These are phyloP conservation scores for Zarea fungicola DNA, from an alignment of 2,329 filamentous ascomycete genomes.

Conservation along the genomic window DNA sequence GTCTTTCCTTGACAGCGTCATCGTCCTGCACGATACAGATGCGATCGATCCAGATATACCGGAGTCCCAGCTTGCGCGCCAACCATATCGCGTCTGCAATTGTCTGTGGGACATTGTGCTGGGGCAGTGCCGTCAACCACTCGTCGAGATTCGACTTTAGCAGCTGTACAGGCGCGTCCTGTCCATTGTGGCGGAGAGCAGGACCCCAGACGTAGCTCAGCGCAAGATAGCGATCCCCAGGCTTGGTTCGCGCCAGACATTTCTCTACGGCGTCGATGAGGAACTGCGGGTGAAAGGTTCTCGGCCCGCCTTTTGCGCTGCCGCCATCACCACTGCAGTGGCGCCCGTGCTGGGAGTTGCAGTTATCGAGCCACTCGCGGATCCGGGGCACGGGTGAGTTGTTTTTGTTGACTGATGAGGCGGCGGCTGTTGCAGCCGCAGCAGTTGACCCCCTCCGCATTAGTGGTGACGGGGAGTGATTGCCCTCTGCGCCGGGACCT, in stretches of 20 bases:
- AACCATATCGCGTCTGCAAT: constrained; percentile 42
- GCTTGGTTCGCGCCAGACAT: constrained; percentile 33
- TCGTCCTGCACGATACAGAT: constrained; percentile 43
- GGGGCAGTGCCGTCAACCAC: constrained; percentile 31
- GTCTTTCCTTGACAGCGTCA: constrained; percentile 31
- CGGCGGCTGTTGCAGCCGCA: constrained; percentile 10
- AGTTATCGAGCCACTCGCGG: constrained; percentile 39
- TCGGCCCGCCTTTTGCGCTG: constrained; percentile 14
- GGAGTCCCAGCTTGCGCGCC: constrained; percentile 36
- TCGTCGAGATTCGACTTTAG: constrained; percentile 32
- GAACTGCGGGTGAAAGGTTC: constrained; percentile 35
- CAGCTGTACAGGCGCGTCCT: constrained; percentile 27
- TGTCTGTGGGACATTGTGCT: constrained; percentile 35
- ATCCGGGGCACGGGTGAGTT: constrained; percentile 34
- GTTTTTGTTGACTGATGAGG: constrained; percentile 20
- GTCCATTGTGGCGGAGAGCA: constrained; percentile 21
- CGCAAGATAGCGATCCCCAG: constrained; percentile 37
- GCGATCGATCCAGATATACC: constrained; percentile 42
- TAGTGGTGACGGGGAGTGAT: constrained; percentile 25
- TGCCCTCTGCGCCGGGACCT: constrained; percentile 22
- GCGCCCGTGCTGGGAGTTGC: constrained; percentile 35
- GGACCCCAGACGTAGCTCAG: constrained; percentile 42
- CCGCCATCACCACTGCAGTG: constrained; percentile 31
- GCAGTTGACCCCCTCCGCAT: neutral
- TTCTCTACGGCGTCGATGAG: constrained; percentile 37